These are phyloP conservation scores for Candida anglica DNA, from an alignment of 805 yeast species.

Conservation along the genomic window DNA sequence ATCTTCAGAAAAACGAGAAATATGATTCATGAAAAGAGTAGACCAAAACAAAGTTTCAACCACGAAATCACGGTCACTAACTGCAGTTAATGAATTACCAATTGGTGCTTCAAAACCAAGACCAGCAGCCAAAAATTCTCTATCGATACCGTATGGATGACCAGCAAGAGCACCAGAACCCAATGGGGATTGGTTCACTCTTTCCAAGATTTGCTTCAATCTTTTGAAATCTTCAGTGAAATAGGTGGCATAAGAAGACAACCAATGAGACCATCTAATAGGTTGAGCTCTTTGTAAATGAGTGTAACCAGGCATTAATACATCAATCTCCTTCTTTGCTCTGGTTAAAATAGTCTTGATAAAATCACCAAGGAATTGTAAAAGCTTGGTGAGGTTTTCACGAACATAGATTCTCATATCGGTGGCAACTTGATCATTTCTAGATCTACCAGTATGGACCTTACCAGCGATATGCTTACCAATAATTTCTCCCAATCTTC, in stretches of 20 bases:
- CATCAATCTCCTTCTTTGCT: constrained; percentile 82
- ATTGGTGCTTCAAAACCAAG: constrained; percentile 82
- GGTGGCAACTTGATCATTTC: constrained; percentile 99
- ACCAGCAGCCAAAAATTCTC: constrained; percentile 79
- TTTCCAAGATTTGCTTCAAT: constrained; percentile 69
- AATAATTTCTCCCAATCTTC: constrained; percentile 93
- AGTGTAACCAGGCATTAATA: constrained; percentile 98
- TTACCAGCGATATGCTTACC: constrained; percentile 94
- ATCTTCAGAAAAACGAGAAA: constrained; percentile 93
- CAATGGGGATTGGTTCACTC: constrained; percentile 86
- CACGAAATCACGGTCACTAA: constrained; percentile 95
- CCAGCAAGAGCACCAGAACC: constrained; percentile 99
- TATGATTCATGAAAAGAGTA: constrained; percentile 89
- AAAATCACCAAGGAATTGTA: constrained; percentile 53
- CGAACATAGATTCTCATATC: constrained; percentile 95
- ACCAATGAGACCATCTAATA: constrained; percentile 99
- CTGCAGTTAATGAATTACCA: constrained; percentile 96
- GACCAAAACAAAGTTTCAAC: constrained; percentile 96
- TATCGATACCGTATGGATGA: constrained; percentile 97
- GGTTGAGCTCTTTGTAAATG: constrained; percentile 99
- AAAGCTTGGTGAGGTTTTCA: constrained; percentile 63
- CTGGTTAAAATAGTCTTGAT: constrained; percentile 67
- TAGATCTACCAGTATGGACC: constrained; percentile 98
- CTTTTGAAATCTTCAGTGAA: constrained; percentile 88
- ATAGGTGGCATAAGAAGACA: constrained; percentile 90